Evolutionary conservation across 2,329 filamentous ascomycete genomes (phyloP).

Genomic region (Pseudocercospora fuligena): DNA sequence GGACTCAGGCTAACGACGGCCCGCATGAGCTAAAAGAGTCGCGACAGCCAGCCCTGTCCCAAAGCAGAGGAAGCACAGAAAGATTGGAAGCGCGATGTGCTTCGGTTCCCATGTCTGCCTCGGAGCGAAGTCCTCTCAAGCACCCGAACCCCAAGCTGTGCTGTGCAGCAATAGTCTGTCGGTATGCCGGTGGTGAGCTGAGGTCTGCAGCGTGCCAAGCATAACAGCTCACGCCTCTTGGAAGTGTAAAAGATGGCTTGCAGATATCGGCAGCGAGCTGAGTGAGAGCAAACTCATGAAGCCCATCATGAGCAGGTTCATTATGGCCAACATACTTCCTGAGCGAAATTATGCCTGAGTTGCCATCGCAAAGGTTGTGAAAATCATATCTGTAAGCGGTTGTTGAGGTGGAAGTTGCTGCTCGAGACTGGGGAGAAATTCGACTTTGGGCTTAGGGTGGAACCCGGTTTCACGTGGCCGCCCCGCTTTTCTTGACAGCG

Average conservation of each 20-base stretch:
- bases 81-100: background rate
- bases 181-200: background rate
- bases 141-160: background rate
- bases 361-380: too few species aligned
- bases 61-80: background rate
- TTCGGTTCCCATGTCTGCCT: background rate
- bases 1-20: background rate
- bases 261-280: background rate
- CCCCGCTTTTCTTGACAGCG: background rate
- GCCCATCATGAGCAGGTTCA: background rate
- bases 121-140: background rate
- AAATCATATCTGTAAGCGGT: background rate
- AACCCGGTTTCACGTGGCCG: background rate
- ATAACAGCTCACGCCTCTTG: background rate
- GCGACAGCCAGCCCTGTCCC: background rate
- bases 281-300: background rate
- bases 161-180: background rate
- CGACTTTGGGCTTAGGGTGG: background rate
- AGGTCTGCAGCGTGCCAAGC: background rate
- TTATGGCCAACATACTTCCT: background rate
- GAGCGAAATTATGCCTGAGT: too few species aligned
- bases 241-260: slow-evolving; percentile 1
- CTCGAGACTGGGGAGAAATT: background rate
- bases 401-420: background rate
- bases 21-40: background rate